Base-by-base conservation (phyloP, 306 rosid species). In the Acmispon strigosus region DNA sequence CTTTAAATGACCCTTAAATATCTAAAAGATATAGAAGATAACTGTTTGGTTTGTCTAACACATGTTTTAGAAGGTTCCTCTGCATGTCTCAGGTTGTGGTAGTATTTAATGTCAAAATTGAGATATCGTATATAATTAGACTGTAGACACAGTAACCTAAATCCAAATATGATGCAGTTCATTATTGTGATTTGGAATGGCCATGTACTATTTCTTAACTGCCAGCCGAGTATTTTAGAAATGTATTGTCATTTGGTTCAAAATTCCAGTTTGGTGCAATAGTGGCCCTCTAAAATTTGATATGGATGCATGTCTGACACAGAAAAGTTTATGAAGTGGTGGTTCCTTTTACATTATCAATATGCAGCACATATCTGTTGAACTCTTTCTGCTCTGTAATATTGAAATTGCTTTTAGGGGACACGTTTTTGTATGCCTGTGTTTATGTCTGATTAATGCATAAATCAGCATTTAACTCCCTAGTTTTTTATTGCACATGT, bases 341-440 rank as follows among this genome's bases (percentile, higher is more conserved):
- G 48, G 45, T 50, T 59, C 17, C 34, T 17, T 27, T 14, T 49
- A 66, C 32, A 17, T 32, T 34, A 7, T 19, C 50, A 66, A 45
- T 22, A 22, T 16, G 49, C 41, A 39, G 58, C 22, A 18, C 49
- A 36, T 8, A 29, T 51, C 17, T 68, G n/a, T n/a, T 69, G 39
- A 32, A 13, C 50, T 67, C 48, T 51, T 19, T 41, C 42, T 20
- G 54, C 36, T 69, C 60, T 24, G 8, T 53, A 13, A 24, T 54
- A 41, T 54, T 69, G 53, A 41, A 41, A 62, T 51, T 50, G 70
- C 54, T 73, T 73, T 44, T 22, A 37, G 14, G 22, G 51, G 63
- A 15, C 27, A 32, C 37, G 62, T 3, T 58, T 52, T 0, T 42
- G 66, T 37, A 19, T 60, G 34, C 34, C 1, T 68, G 1, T 64